A percentile compares a stretch with the other conserved stretches of the same genome.
Evolutionary conservation across 2,329 filamentous ascomycete genomes (phyloP).

Genomic region (Fusarium devonianum): DNA sequence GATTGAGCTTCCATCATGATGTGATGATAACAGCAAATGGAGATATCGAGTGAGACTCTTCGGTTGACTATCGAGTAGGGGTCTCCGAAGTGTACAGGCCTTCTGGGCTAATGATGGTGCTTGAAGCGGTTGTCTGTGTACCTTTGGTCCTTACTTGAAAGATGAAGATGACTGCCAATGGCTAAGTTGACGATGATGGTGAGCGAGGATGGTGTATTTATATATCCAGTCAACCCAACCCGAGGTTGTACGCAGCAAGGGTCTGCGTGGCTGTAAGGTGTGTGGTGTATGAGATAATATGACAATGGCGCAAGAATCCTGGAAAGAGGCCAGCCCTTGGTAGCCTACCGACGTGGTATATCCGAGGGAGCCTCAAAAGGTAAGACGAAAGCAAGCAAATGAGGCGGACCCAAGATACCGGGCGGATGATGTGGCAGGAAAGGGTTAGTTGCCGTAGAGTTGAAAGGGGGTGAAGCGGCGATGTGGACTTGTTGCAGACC

Average conservation of each 20-base stretch:
- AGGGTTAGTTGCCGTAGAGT: constrained; percentile 38
- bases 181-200: constrained; percentile 3
- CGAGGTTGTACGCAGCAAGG: constrained; percentile 17
- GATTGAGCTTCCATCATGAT: constrained; percentile 35
- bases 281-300: constrained; percentile 22
- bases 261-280: constrained; percentile 22
- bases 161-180: constrained; percentile 11
- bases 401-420: constrained; percentile 24
- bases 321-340: constrained; percentile 18
- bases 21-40: neutral
- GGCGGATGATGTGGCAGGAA: constrained; percentile 42
- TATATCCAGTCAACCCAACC: constrained; percentile 23
- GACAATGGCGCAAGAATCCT: constrained; percentile 14
- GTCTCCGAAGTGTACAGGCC: no score
- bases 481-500: constrained; percentile 28
- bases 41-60: neutral
- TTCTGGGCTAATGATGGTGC: neutral
- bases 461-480: constrained; percentile 21
- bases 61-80: no score
- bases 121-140: neutral
- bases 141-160: neutral
- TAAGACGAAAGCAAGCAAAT: constrained; percentile 34
- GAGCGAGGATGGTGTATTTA: constrained; percentile 27
- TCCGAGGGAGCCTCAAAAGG: constrained; percentile 30
- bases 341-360: constrained; percentile 30